A percentile compares a stretch with the other conserved stretches of the same genome.
Conservation (phyloP, 1,284 basidiomycete genomes). For the Moniliella sp. region DNA sequence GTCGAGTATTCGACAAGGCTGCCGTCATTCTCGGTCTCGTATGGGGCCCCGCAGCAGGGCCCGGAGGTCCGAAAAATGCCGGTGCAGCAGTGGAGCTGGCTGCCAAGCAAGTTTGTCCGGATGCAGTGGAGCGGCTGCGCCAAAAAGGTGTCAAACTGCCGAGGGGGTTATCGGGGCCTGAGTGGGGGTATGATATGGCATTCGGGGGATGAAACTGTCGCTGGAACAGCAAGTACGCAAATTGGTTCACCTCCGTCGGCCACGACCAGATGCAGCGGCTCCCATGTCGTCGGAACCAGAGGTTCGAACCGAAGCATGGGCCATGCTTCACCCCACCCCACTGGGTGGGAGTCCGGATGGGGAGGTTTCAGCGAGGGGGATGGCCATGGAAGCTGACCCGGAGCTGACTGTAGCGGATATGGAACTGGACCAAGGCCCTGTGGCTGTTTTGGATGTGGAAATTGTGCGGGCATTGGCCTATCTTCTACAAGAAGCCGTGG, state of each 20-base stretch:
- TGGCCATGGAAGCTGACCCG: neutral
- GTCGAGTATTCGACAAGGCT: slow-evolving; percentile 22
- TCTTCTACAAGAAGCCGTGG: neutral
- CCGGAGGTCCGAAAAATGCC: slow-evolving; percentile 5
- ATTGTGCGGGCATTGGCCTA: neutral
- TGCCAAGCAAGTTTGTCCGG: slow-evolving; percentile 3
- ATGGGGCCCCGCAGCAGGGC: slow-evolving; percentile 17
- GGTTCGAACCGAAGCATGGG: slow-evolving; percentile 6
- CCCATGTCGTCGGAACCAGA: neutral
- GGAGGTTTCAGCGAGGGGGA: neutral
- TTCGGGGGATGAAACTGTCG: too few species aligned
- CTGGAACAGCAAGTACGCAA: too few species aligned
- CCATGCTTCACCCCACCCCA: slow-evolving; percentile 9
- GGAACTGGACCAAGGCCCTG: slow-evolving; percentile 4
- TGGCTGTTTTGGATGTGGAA: slow-evolving; percentile 3
- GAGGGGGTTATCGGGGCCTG: too few species aligned
- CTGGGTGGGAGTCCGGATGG: slow-evolving; percentile 5
- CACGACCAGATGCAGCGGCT: too few species aligned
- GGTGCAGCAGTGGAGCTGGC: slow-evolving; percentile 21
- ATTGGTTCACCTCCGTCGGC: too few species aligned
- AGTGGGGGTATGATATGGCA: too few species aligned
- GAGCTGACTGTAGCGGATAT: slow-evolving; percentile 16
- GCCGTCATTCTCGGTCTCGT: slow-evolving; percentile 15
- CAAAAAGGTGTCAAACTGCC: too few species aligned
- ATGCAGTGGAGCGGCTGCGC: too few species aligned